Base-by-base conservation (phyloP, 1,284 basidiomycete species). In the Malassezia brasiliensis region DNA sequence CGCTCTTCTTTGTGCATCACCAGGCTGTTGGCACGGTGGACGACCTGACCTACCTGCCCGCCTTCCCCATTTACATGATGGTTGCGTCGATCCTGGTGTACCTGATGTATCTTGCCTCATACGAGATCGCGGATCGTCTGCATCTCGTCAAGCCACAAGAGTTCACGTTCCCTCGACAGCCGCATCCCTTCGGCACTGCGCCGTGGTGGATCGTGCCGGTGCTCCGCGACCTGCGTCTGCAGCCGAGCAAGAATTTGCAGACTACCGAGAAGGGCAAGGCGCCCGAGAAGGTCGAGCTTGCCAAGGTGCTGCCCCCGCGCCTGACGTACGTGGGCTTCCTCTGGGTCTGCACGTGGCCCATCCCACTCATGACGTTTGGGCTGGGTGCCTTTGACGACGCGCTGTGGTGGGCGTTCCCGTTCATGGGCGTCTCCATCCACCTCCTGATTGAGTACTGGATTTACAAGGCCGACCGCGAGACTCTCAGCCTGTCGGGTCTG, bases 321-420 rank as follows among this genome's bases (percentile, higher is more conserved):
- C 52, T 72, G 12, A 42, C 72, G 14, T 74, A 74, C 53, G 46
- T 74, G 45, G 63, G 64, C 53, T 47, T 69, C 35, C 32, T 74
- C 25, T 67, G 62, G 31, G 38, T 73, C 6, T 61, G 60, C 17
- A 50, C 52, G 15, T 50, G 51, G 38, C 70, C 70, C 1, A 20
- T 72, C 52, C 72, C 72, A 5, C 49, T 73, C 31, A 38, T 74
- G 40, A 67, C 66, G 38, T 74, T 74, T 61, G 72, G 72, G 22
- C 63, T 65, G 1, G 72, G 72, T n/a, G 65, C 63, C 34, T 74
- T 73, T 53, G 53, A 51, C 47, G 69, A 69, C 36, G 63, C 72
- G 25, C 66, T 60, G 11, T 74, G 72, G 72, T 74, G 69, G 67
- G 39, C 57, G 17, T 52, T 73, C 40, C 65, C 67, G 15, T 60